Evolutionary conservation across 352 stramenopile species (phyloP).

Genomic region (Thraustochytrium aureum): DNA sequence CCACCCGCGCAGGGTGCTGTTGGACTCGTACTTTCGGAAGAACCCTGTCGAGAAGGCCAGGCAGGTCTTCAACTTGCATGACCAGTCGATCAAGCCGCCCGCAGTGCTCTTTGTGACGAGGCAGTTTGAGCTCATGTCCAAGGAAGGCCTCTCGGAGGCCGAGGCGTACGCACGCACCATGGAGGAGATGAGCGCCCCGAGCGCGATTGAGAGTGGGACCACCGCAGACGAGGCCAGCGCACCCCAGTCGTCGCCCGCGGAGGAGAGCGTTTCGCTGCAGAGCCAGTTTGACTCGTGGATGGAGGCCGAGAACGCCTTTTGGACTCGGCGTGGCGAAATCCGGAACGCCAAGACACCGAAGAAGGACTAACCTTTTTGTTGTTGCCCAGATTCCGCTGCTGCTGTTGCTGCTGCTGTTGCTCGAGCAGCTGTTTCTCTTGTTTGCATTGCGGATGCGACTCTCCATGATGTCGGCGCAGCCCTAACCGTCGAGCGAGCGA

Average conservation of each 20-base stretch:
- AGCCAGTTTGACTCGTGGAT: conserved; percentile 24
- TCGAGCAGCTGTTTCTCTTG: too few relatives aligned
- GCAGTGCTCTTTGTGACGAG: conserved; percentile 33
- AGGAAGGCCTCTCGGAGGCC: conserved; percentile 31
- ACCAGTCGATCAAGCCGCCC: background rate
- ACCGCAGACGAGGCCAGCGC: background rate
- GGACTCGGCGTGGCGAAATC: too few relatives aligned
- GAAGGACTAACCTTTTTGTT: too few relatives aligned
- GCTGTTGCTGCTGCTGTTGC: too few relatives aligned
- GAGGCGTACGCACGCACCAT: conserved; percentile 15
- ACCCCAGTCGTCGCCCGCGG: background rate
- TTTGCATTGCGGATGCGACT: too few relatives aligned
- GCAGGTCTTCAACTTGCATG: conserved; percentile 21
- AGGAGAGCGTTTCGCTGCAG: conserved; percentile 20
- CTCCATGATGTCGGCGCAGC: too few relatives aligned
- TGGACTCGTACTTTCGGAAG: conserved; percentile 15
- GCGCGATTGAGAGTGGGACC: background rate
- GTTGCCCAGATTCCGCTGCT: too few relatives aligned
- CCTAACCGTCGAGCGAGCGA: too few relatives aligned
- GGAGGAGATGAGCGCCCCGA: background rate
- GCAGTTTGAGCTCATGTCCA: conserved; percentile 48
- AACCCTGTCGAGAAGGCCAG: background rate
- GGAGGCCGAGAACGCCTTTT: conserved; percentile 37
- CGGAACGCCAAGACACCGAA: background rate
- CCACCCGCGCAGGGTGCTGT: background rate